Evolutionary conservation across 2,329 filamentous ascomycete species (phyloP).

Genomic region (Pseudocercospora vitis): DNA sequence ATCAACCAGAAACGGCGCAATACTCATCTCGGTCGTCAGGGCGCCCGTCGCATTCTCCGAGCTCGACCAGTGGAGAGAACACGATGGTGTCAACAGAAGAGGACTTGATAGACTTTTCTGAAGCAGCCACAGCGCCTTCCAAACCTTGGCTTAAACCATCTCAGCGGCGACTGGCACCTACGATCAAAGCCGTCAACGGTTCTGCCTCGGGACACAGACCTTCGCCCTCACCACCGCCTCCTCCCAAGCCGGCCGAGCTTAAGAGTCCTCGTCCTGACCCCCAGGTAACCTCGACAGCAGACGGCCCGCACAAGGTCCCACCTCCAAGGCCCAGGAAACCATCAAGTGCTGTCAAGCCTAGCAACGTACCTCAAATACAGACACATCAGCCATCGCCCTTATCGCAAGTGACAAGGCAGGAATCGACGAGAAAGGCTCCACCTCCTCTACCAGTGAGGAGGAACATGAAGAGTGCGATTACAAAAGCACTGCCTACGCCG

Average conservation of each 20-base stretch:
- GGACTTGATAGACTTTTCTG: constrained; percentile 52
- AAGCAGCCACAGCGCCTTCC: constrained; percentile 33
- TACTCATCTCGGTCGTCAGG: background rate
- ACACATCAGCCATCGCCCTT: constrained; percentile 35
- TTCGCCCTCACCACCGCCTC: constrained; percentile 36
- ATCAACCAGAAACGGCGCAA: background rate
- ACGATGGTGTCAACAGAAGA: constrained; percentile 32
- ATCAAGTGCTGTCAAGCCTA: constrained; percentile 36
- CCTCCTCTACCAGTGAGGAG: constrained; percentile 38
- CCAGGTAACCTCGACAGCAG: constrained; percentile 20
- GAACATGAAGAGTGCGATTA: constrained; percentile 27
- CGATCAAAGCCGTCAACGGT: constrained; percentile 22
- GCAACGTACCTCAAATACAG: constrained; percentile 22
- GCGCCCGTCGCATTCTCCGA: background rate
- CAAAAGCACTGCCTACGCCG: constrained; percentile 25
- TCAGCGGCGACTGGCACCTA: constrained; percentile 5
- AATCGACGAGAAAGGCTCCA: constrained; percentile 28
- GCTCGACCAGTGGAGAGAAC: background rate
- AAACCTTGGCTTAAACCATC: constrained; percentile 33
- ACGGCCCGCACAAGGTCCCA: constrained; percentile 29
- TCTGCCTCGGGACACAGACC: constrained; percentile 29
- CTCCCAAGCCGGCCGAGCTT: constrained; percentile 40
- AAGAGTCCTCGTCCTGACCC: constrained; percentile 41
- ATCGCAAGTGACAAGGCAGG: constrained; percentile 38
- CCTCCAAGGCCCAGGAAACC: constrained; percentile 41